These are phyloP conservation scores for Fusarium sp. DNA, from an alignment of 2,329 filamentous ascomycete genomes.

Conservation along the genomic window DNA sequence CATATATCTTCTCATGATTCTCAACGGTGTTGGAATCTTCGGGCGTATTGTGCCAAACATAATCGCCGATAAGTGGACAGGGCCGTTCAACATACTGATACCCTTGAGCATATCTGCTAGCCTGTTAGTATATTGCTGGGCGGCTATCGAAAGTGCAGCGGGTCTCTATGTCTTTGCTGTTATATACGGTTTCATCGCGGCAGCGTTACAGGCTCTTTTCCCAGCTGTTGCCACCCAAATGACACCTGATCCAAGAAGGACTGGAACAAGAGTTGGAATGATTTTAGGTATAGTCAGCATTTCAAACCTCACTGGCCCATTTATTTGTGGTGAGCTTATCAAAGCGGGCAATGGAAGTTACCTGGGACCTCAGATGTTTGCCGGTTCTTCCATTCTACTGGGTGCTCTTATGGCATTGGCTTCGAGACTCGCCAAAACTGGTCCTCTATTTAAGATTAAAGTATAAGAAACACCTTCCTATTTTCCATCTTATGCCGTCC, in stretches of 20 bases:
- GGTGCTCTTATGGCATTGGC: slow-evolving; percentile 42
- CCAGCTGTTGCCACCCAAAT: slow-evolving; percentile 63
- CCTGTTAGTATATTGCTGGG: slow-evolving; percentile 51
- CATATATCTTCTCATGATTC: slow-evolving; percentile 55
- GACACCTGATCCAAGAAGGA: slow-evolving; percentile 50
- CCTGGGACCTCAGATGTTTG: slow-evolving; percentile 46
- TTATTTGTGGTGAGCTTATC: slow-evolving; percentile 48
- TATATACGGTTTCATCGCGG: slow-evolving; percentile 65
- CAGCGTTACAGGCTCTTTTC: slow-evolving; percentile 64
- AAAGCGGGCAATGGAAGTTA: slow-evolving; percentile 34
- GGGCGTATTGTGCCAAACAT: slow-evolving; percentile 63
- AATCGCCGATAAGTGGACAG: slow-evolving; percentile 62
- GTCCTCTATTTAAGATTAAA: slow-evolving; percentile 21
- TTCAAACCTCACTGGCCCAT: slow-evolving; percentile 48
- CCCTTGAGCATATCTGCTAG: slow-evolving; percentile 49
- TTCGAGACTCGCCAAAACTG: slow-evolving; percentile 36
- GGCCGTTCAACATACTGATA: slow-evolving; percentile 65
- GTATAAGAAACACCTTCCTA: slow-evolving; percentile 5
- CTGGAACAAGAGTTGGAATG: slow-evolving; percentile 55
- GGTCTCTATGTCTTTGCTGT: slow-evolving; percentile 49
- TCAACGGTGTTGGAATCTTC: slow-evolving; percentile 66
- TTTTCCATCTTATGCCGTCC: too few relatives aligned
- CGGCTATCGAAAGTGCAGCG: slow-evolving; percentile 37
- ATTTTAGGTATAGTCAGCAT: slow-evolving; percentile 52
- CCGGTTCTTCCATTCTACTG: slow-evolving; percentile 39